A percentile compares a stretch with the other conserved stretches of the same genome.
Conservation (phyloP, 768 basidiomycete species). For the Phanerochaete sordida region DNA sequence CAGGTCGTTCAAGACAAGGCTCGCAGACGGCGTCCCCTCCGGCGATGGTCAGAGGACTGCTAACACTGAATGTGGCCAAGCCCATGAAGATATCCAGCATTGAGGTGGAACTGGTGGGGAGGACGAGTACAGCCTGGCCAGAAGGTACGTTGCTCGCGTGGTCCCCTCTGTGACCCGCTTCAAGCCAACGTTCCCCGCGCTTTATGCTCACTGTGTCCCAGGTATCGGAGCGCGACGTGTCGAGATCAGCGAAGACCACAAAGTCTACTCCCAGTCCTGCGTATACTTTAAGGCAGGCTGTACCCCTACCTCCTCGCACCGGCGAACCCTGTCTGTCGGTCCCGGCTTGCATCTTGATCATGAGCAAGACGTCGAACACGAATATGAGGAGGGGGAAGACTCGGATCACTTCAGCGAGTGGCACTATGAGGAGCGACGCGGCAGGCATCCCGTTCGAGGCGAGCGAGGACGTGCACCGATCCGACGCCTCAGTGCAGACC, state of each 20-base stretch:
- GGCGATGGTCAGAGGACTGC: slow-evolving; percentile 60
- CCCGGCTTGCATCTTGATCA: slow-evolving; percentile 45
- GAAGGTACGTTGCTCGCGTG: slow-evolving; percentile 59
- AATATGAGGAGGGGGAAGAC: slow-evolving; percentile 28
- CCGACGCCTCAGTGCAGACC: slow-evolving; percentile 30
- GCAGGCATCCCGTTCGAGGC: slow-evolving; percentile 10
- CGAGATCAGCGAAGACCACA: slow-evolving; percentile 77
- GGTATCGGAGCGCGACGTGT: slow-evolving; percentile 69
- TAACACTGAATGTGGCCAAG: slow-evolving; percentile 64
- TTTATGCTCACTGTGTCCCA: slow-evolving; percentile 17
- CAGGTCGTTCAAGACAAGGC: slow-evolving; percentile 25
- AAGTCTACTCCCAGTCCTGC: slow-evolving; percentile 65
- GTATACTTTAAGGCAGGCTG: slow-evolving; percentile 69
- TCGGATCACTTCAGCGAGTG: slow-evolving; percentile 27
- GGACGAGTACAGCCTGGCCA: slow-evolving; percentile 70
- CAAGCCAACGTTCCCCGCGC: background rate
- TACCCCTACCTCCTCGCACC: slow-evolving; percentile 36
- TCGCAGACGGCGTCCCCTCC: slow-evolving; percentile 38
- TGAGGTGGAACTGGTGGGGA: slow-evolving; percentile 74
- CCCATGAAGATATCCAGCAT: slow-evolving; percentile 86
- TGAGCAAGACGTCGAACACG: slow-evolving; percentile 28
- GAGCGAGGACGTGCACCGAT: slow-evolving; percentile 22
- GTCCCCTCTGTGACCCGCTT: slow-evolving; percentile 1
- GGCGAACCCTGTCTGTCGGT: slow-evolving; percentile 47
- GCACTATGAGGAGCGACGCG: slow-evolving; percentile 10